phyloP scores from a whole-genome alignment of 2,329 filamentous ascomycete genomes.

The Sarocladium kiliense region DNA sequence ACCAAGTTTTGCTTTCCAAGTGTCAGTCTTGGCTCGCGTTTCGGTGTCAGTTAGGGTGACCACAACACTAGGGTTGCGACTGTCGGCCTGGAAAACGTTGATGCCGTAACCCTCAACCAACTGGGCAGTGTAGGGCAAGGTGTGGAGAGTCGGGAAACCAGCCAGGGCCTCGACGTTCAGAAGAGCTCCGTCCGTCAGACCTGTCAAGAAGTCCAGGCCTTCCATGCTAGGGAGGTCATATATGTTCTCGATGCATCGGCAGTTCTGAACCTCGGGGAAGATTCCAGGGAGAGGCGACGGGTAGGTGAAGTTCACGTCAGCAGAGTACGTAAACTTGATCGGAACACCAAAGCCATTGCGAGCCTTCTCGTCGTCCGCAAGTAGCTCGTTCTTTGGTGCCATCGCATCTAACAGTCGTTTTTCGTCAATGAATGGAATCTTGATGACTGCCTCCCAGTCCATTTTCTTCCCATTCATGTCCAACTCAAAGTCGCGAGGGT shows the following conservation, averaged over 20 bases:
- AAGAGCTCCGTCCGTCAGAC: conserved; percentile 78
- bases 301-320: conserved; percentile 73
- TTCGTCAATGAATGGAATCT: conserved; percentile 98
- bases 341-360: conserved; percentile 90
- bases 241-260: conserved; percentile 90
- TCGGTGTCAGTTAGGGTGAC: conserved; percentile 77
- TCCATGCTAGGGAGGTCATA: conserved; percentile 93
- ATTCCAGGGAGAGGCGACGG: conserved; percentile 82
- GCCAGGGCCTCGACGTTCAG: conserved; percentile 79
- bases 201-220: conserved; percentile 78
- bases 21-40: conserved; percentile 60
- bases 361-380: conserved; percentile 72
- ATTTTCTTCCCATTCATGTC: conserved; percentile 99
- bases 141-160: conserved; percentile 87
- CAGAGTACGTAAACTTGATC: conserved; percentile 85
- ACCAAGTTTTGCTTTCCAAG: conserved; percentile 75
- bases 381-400: conserved; percentile 71
- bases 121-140: conserved; percentile 74
- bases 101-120: conserved; percentile 73
- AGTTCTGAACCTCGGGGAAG: conserved; percentile 83
- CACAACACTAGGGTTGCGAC: conserved; percentile 93
- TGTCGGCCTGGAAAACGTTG: conserved; percentile 92
- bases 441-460: conserved; percentile 99
- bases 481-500: conserved; percentile 91
- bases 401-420: conserved; percentile 79